Conservation (phyloP, 306 rosid species). For the Mimosa pudica region DNA sequence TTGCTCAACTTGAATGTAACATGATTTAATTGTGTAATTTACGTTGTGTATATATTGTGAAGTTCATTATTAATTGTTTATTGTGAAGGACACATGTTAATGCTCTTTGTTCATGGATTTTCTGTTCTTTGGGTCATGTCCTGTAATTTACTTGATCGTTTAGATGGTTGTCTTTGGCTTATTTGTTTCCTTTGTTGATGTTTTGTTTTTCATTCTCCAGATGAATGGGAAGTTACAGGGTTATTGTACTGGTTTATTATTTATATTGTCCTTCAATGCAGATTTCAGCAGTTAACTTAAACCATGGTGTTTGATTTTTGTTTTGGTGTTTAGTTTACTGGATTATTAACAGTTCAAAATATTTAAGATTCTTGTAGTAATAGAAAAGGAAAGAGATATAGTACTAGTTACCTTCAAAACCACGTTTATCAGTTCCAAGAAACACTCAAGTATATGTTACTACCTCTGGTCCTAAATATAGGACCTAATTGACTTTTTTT, state of each 20-base stretch:
- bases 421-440: too few relatives aligned
- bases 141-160: too few relatives aligned
- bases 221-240: not conserved
- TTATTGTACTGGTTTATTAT: not conserved
- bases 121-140: not conserved
- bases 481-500: too few relatives aligned
- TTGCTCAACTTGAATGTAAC: conserved; percentile 2
- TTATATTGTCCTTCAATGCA: not conserved
- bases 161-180: not conserved
- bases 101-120: not conserved
- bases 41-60: not conserved
- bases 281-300: not conserved
- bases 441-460: too few relatives aligned
- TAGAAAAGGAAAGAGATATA: not conserved
- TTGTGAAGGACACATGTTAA: not conserved
- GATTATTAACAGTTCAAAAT: not conserved
- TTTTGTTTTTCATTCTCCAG: not conserved
- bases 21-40: not conserved
- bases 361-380: not conserved
- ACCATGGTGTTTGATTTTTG: not conserved
- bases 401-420: not conserved
- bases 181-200: not conserved
- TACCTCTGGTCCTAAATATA: too few relatives aligned
- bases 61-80: conserved; percentile 1
- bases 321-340: not conserved